Evolutionary conservation across 345 rosid species (phyloP), one percentile per base, ranked within the genome.

Genomic region (Eutrema japonicum): DNA sequence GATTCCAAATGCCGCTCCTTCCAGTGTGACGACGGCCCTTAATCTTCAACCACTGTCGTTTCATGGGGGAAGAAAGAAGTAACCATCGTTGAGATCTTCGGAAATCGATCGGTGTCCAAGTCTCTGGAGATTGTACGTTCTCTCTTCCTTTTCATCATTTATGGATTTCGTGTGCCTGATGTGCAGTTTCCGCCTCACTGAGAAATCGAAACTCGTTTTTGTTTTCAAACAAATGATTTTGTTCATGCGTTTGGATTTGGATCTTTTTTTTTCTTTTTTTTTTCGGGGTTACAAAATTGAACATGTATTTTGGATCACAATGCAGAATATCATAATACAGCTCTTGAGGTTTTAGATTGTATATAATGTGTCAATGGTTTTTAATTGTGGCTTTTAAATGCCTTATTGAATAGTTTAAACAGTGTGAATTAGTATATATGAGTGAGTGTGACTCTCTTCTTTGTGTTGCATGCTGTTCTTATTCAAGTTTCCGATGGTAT

Each of bases 1-100:
- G 14, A 61, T n/a, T 60, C 43, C 68, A 14, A 45, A 32, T n/a
- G 46, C 10, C 27, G 12, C 47, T 57, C 53, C 55, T 22, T 22
- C 18, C 13, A 27, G 26, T 61, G 48, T 26, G 57, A 46, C 51
- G 75, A 35, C 68, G 76, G 61, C 68, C 68, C 61, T 10, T 59
- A 27, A 41, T 16, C 49, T 38, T 71, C 50, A 41, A 6, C 63
- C 72, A 36, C 36, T 13, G 7, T 46, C 59, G 22, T 40, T 62
- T n/a, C 61, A 71, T 36, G 70, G 46, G 30, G 26, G 38, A 33
- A 32, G 46, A 33, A 32, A 3, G 52, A 61, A 5, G 9, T 10
- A 33, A n/a, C 3, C 56, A 4, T 54, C 38, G 48, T 56, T 29
- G 38, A 26, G 22, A 33, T 53, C 71, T 5, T 45, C 27, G 2